Conservation (phyloP, 805 yeast genomes). For the Zygosaccharomyces bailii region DNA sequence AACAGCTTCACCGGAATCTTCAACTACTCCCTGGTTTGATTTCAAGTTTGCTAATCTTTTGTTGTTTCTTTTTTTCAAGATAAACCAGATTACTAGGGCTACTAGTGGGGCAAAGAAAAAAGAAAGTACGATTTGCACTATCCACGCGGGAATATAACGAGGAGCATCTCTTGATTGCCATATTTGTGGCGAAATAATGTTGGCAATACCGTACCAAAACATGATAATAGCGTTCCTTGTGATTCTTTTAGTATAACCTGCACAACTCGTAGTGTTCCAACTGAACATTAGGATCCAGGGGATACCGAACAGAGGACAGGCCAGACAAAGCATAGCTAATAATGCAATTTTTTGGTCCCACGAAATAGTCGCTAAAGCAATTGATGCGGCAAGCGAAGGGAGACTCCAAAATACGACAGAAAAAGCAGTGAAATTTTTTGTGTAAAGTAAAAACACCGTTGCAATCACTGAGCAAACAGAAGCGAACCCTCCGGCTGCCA, state of each 20-base stretch:
- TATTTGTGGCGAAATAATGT: conserved; percentile 54
- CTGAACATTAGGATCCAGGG: conserved; percentile 40
- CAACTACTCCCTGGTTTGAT: conserved; percentile 30
- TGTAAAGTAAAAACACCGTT: conserved; percentile 34
- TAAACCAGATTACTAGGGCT: conserved; percentile 42
- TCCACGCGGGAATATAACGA: conserved; percentile 47
- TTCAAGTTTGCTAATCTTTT: conserved; percentile 33
- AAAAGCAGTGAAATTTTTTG: conserved; percentile 40
- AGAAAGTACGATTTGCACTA: conserved; percentile 52
- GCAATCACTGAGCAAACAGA: conserved; percentile 41
- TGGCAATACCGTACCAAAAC: conserved; percentile 47
- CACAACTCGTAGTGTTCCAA: conserved; percentile 36
- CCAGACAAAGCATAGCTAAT: conserved; percentile 47
- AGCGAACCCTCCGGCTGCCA: conserved; percentile 51
- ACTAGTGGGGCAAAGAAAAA: conserved; percentile 46
- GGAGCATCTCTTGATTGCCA: conserved; percentile 51
- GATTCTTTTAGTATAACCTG: conserved; percentile 51
- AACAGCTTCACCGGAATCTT: conserved; percentile 31
- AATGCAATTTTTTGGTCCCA: conserved; percentile 45
- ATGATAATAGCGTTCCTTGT: conserved; percentile 45
- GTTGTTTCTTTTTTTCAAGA: conserved; percentile 45
- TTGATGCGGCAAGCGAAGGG: conserved; percentile 46
- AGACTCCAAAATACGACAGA: conserved; percentile 39
- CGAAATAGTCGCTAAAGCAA: conserved; percentile 44
- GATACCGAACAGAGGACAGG: conserved; percentile 44